Base-by-base conservation (phyloP, 768 basidiomycete species). In the Butyriboletus loyo region DNA sequence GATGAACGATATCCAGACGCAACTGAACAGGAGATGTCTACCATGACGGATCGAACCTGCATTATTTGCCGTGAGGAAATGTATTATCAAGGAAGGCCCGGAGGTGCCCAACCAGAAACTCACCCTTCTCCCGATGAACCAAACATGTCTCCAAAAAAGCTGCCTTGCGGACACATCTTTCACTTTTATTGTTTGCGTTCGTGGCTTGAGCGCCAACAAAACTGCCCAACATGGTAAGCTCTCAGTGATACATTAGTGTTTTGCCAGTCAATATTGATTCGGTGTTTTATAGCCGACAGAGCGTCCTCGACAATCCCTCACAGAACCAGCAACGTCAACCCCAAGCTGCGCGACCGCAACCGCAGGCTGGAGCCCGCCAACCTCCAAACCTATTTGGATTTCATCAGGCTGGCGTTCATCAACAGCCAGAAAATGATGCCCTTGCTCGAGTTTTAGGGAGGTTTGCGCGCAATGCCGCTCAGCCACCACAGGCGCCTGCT, bases 31-130 rank as follows among this genome's bases (percentile, higher is more conserved):
- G 96, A 98, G 69, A 75, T 98, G 70, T 70, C 77, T 10, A 76
- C 79, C 2, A 87, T 87, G 82, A 85, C 82, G 46, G 97, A 98
- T 70, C 82, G 83, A 52, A 98, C 93, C 3, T 99, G 97, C 66
- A 98, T 99, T 61, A 98, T 99, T 57, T 99, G 97, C 64, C 83
- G 97, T 13, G 97, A 99, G 70, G 97, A 98, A 66, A 92, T 99
- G 94, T 65, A 76, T 48, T 69, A 77, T 35, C 75, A 71, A 52
- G 57, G 60, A 58, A 55, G 60, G 41, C 63, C 59, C 21, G 69
- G 68, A 38, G 57, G 64, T 53, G 22, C 47, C 24, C 58, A 54
- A 30, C 37, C 54, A 36, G 67, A 53, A 47, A 35, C 67, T 32
- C 61, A 60, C 34, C 50, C 62, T 47, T 42, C 63, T 38, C 43